Evolutionary conservation across 805 yeast genomes (phyloP).

Genomic region (Candida silvatica): DNA sequence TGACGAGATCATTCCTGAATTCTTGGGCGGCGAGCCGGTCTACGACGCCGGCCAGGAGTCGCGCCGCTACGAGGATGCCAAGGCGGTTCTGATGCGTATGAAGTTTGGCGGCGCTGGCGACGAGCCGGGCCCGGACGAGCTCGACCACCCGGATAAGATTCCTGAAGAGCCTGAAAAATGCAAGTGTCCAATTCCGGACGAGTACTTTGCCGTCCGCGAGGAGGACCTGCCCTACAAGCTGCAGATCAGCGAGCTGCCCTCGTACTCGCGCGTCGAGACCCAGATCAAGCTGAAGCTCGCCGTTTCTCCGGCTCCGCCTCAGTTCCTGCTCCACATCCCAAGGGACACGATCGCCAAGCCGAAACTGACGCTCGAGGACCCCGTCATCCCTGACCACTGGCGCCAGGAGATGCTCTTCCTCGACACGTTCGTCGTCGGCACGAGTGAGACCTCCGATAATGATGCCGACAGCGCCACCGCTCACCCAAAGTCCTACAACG

Average conservation of each 20-base stretch:
- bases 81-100: constrained; percentile 41
- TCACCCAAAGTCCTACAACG: constrained; percentile 44
- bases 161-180: constrained; percentile 14
- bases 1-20: background rate
- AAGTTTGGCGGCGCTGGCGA: constrained; percentile 36
- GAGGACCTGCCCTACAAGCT: constrained; percentile 38
- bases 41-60: constrained; percentile 12
- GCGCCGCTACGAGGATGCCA: constrained; percentile 31
- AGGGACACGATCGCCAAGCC: constrained; percentile 83
- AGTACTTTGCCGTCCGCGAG: constrained; percentile 13
- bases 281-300: constrained; percentile 73
- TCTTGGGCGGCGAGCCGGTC: background rate
- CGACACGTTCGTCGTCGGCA: constrained; percentile 67
- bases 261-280: constrained; percentile 87
- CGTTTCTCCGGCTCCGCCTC: constrained; percentile 71
- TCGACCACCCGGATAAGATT: background rate
- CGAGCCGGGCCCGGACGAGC: background rate
- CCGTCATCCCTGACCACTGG: constrained; percentile 38
- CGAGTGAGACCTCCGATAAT: constrained; percentile 8
- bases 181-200: constrained; percentile 18
- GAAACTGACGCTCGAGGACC: constrained; percentile 56
- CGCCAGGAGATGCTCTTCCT: constrained; percentile 50
- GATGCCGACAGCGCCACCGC: no score
- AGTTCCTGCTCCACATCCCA: constrained; percentile 70
- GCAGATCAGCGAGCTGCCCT: constrained; percentile 56